Evolutionary conservation across 2,329 filamentous ascomycete species (phyloP).

Genomic region (Xylariales sp.): DNA sequence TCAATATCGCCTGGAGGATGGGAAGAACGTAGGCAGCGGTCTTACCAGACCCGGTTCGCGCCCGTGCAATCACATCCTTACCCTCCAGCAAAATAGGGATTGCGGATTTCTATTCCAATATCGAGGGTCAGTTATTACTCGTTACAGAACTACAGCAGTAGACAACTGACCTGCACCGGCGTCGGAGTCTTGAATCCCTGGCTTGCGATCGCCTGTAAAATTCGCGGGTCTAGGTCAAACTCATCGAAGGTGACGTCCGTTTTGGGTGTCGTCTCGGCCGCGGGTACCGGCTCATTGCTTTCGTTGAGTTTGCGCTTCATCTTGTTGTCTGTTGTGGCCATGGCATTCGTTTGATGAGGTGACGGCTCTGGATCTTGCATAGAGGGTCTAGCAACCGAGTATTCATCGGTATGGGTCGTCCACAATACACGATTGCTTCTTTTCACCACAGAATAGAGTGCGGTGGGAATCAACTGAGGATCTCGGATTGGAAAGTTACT

Average conservation of each 20-base stretch:
- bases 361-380: no score
- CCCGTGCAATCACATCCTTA: conserved; percentile 84
- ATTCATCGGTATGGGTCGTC: no score
- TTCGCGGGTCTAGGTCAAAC: conserved; percentile 75
- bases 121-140: no score
- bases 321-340: no score
- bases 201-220: conserved; percentile 80
- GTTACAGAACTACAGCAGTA: no score
- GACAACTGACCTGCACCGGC: conserved; percentile 79
- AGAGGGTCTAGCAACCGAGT: no score
- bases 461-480: no score
- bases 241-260: conserved; percentile 61
- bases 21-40: conserved; percentile 94
- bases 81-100: conserved; percentile 86
- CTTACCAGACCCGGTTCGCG: conserved; percentile 94
- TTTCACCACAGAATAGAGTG: no score
- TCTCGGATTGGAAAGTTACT: no score
- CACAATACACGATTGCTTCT: no score
- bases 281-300: conserved; percentile 43
- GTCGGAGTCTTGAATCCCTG: conserved; percentile 84
- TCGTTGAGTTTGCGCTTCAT: conserved; percentile 62
- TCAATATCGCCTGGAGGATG: conserved; percentile 78
- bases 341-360: no score
- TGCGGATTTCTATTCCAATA: no score
- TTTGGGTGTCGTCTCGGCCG: conserved; percentile 19